A percentile compares a stretch with the other conserved stretches of the same genome.
These are phyloP conservation scores for Lentinus brumalis DNA, from an alignment of 768 basidiomycete species.

Conservation along the genomic window DNA sequence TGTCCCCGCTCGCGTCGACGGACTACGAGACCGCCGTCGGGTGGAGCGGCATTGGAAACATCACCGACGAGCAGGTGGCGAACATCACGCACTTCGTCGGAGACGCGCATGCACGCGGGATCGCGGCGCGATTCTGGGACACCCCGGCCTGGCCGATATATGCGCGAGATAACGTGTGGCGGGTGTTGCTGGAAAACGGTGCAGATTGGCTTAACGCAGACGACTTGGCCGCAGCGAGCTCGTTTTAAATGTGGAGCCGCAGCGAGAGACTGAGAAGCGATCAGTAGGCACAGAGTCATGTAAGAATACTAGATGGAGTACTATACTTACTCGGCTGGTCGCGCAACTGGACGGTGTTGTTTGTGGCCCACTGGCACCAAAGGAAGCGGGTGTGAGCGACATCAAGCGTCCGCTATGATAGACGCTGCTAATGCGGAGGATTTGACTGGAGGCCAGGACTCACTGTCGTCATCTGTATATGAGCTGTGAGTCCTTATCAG, in stretches of 20 bases:
- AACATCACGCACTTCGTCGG: conserved; percentile 43
- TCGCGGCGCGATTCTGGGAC: conserved; percentile 55
- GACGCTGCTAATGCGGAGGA: too few species aligned
- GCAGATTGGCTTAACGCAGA: conserved; percentile 57
- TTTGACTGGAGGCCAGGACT: too few species aligned
- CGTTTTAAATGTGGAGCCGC: conserved; percentile 4
- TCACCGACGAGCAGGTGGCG: conserved; percentile 41
- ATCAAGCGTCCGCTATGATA: too few species aligned
- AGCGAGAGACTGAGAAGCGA: too few species aligned
- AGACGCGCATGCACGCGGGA: conserved; percentile 46
- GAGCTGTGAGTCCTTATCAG: too few species aligned
- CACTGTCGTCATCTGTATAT: too few species aligned
- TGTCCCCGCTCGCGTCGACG: conserved; percentile 54
- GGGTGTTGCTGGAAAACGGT: conserved; percentile 42
- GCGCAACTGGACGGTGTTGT: too few species aligned
- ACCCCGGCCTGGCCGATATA: conserved; percentile 51
- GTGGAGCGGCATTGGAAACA: conserved; percentile 48
- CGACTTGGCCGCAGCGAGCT: conserved; percentile 31
- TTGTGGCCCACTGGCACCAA: too few species aligned
- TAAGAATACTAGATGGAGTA: too few species aligned
- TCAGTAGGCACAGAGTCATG: too few species aligned
- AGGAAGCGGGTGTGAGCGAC: too few species aligned
- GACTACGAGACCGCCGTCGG: conserved; percentile 48
- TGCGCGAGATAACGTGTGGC: conserved; percentile 48
- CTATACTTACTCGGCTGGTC: too few species aligned